phyloP scores from a whole-genome alignment of 306 rosid genomes.

The Cucumis melo region DNA sequence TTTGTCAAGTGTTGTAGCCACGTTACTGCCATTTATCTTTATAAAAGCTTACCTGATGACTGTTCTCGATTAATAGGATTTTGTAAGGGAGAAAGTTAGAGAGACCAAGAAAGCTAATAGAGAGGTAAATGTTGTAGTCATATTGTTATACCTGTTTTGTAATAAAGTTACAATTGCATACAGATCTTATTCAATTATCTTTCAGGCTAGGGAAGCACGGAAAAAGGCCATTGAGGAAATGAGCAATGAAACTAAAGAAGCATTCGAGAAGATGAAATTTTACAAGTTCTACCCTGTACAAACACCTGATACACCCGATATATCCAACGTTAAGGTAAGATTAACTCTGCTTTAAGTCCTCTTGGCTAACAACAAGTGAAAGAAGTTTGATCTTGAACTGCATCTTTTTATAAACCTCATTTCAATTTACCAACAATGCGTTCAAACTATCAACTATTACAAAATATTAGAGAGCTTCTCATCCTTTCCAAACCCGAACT shows the following conservation, averaged over 20 bases:
- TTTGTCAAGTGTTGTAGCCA: background rate
- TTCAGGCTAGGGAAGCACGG: conserved; percentile 74
- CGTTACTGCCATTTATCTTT: background rate
- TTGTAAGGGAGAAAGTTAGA: conserved; percentile 66
- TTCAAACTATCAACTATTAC: background rate
- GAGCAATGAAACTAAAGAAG: conserved; percentile 60
- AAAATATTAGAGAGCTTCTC: background rate
- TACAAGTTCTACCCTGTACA: conserved; percentile 75
- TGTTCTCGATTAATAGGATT: conserved; percentile 30
- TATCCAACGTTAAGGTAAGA: conserved; percentile 59
- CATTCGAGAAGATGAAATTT: conserved; percentile 60
- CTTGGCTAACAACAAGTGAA: background rate
- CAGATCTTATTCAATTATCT: background rate
- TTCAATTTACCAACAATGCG: background rate
- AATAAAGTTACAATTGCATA: background rate
- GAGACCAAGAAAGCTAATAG: conserved; percentile 65
- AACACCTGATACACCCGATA: conserved; percentile 60
- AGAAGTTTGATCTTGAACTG: background rate
- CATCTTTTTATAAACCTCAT: background rate
- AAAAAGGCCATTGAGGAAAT: conserved; percentile 58
- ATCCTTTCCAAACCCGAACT: background rate
- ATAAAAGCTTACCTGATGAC: background rate
- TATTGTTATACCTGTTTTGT: background rate
- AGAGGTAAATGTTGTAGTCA: conserved; percentile 28
- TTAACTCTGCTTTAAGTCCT: background rate